Base-by-base conservation (phyloP, 2,329 filamentous ascomycete species). In the Remersonia thermophila region DNA sequence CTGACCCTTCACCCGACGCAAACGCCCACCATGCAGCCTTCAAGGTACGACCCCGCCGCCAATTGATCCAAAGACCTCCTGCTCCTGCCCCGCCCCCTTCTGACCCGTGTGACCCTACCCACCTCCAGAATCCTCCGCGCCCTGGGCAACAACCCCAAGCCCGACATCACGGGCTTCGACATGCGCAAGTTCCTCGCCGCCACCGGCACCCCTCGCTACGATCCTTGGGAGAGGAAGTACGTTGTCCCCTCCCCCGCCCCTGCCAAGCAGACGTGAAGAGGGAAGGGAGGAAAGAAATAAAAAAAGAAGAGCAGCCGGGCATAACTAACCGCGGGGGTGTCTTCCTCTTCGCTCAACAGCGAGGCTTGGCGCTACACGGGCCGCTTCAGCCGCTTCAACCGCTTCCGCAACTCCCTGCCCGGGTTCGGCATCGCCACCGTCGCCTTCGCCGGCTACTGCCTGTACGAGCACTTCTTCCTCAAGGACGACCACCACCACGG, bases 311-410 rank as follows among this genome's bases (percentile, higher is more conserved):
- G n/a, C n/a, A n/a, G n/a, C n/a, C n/a, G n/a, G n/a, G n/a, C n/a
- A n/a, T n/a, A n/a, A n/a, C n/a, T n/a, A n/a, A n/a, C n/a, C n/a
- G n/a, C n/a, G n/a, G n/a, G n/a, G n/a, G n/a, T 5, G 12, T 28
- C 30, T 10, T 11, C 23, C 27, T 23, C 27, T 29, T n/a, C 8
- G 25, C 27, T 20, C n/a, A 15, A 46, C 58, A 98, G 91, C 56
- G 91, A 98, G 68, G 73, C 83, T 56, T 98, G 91, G 91, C 75
- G 91, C 62, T 95, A 94, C 69, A 78, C 73, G 26, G 91, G 89
- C 45, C 79, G 75, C 37, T 96, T 95, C 69, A 80, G 79, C 47
- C 76, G 89, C 51, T 82, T 69, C 65, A 93, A 94, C 66, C 81
- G 91, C 51, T 91, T 95, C 69, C 86, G 80, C 66, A 68, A 73